These are phyloP conservation scores for Cladorrhinum sp. DNA, from an alignment of 2,329 filamentous ascomycete species.

Conservation along the genomic window DNA sequence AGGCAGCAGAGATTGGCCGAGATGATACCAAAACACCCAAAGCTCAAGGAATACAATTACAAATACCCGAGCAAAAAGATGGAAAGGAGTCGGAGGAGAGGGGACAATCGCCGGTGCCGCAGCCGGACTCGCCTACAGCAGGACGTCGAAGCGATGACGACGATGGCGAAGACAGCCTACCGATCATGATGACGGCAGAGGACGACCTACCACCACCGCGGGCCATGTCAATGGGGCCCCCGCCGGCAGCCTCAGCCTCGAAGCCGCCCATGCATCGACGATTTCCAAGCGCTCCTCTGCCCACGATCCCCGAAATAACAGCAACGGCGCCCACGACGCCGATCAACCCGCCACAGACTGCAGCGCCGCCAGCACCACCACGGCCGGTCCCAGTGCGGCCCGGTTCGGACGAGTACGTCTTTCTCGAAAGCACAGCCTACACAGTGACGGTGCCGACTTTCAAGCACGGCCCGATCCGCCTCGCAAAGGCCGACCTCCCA, in stretches of 20 bases:
- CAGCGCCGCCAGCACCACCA: neutral
- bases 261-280: slow-evolving; percentile 21
- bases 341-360: slow-evolving; percentile 17
- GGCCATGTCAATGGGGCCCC: slow-evolving; percentile 1
- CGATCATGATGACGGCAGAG: slow-evolving; percentile 19
- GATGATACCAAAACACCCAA: slow-evolving; percentile 20
- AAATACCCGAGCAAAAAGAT: slow-evolving; percentile 1
- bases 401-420: slow-evolving; percentile 43
- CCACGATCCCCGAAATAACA: slow-evolving; percentile 43
- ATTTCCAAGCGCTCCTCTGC: slow-evolving; percentile 30
- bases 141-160: slow-evolving; percentile 13
- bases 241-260: neutral
- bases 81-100: slow-evolving; percentile 1
- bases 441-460: slow-evolving; percentile 49
- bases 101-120: slow-evolving; percentile 5
- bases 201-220: slow-evolving; percentile 7
- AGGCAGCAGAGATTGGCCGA: slow-evolving; percentile 5
- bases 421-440: slow-evolving; percentile 47
- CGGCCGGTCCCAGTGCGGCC: neutral
- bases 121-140: slow-evolving; percentile 19
- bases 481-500: slow-evolving; percentile 44
- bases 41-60: neutral
- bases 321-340: slow-evolving; percentile 27
- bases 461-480: slow-evolving; percentile 54
- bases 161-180: slow-evolving; percentile 15